Evolutionary conservation across 2,329 filamentous ascomycete genomes (phyloP).

Genomic region (Zasmidium citrigriseum): DNA sequence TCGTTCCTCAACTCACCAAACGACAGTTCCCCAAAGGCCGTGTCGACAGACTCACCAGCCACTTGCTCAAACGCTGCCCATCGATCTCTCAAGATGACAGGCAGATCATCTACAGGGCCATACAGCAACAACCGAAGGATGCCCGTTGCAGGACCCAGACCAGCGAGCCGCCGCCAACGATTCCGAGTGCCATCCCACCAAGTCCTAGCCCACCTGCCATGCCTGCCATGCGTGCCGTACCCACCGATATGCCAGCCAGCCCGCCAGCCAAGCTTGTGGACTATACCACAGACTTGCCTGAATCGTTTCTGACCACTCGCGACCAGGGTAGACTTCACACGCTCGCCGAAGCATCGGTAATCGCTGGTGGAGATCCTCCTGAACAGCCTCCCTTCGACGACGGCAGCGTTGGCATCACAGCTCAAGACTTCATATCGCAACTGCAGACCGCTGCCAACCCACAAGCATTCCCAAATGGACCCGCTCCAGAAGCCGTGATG

Average conservation of each 20-base stretch:
- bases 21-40: conserved; percentile 77
- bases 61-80: conserved; percentile 84
- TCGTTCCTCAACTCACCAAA: background rate
- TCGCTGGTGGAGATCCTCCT: background rate
- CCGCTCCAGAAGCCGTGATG: background rate
- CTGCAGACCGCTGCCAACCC: background rate
- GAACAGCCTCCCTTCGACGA: background rate
- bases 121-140: background rate
- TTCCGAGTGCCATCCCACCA: no score
- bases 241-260: no score
- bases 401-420: background rate
- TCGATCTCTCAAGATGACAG: conserved; percentile 60
- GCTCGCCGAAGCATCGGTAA: background rate
- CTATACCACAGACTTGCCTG: background rate
- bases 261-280: no score
- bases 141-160: background rate
- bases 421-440: background rate
- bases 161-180: background rate
- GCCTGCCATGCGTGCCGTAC: no score
- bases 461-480: background rate
- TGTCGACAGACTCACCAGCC: conserved; percentile 76
- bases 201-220: no score
- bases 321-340: background rate
- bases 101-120: conserved; percentile 48
- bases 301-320: background rate